Percentiles rank a stretch among this genome's conserved stretches.
phyloP scores from a whole-genome alignment of 2,329 filamentous ascomycete species.

The Fusarium nygamai region DNA sequence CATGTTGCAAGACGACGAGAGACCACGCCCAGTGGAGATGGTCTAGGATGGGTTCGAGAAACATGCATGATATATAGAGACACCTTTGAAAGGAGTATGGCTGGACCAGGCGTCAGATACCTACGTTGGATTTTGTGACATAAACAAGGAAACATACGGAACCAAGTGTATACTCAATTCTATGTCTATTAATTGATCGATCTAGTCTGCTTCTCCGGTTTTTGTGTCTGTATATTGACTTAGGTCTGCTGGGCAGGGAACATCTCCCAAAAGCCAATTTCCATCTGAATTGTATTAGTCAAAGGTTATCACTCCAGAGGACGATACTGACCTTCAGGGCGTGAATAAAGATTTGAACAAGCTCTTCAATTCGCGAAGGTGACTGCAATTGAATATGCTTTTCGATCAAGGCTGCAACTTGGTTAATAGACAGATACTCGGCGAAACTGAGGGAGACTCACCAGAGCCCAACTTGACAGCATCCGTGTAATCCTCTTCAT shows the following conservation, averaged over 20 bases:
- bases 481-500: slow-evolving; percentile 79
- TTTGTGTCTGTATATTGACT: background rate
- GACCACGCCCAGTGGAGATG: slow-evolving; percentile 54
- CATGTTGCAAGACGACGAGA: slow-evolving; percentile 63
- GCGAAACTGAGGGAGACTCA: slow-evolving; percentile 51
- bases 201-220: background rate
- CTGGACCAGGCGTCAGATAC: slow-evolving; percentile 5
- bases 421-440: background rate
- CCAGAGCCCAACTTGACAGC: slow-evolving; percentile 77
- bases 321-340: slow-evolving; percentile 74
- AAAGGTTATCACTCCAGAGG: background rate
- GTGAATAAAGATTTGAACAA: slow-evolving; percentile 85
- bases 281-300: slow-evolving; percentile 53
- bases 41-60: slow-evolving; percentile 5
- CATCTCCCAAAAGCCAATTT: slow-evolving; percentile 66
- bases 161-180: slow-evolving; percentile 29
- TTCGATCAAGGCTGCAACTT: slow-evolving; percentile 74
- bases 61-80: background rate
- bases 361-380: slow-evolving; percentile 78
- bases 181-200: slow-evolving; percentile 32
- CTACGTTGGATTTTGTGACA: slow-evolving; percentile 3
- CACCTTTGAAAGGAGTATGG: slow-evolving; percentile 22
- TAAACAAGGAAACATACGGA: slow-evolving; percentile 18
- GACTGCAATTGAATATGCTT: slow-evolving; percentile 78
- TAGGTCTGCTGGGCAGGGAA: slow-evolving; percentile 50